These are phyloP conservation scores for Arabidopsis hybrid DNA, from an alignment of 441 rosid genomes.

Conservation along the genomic window DNA sequence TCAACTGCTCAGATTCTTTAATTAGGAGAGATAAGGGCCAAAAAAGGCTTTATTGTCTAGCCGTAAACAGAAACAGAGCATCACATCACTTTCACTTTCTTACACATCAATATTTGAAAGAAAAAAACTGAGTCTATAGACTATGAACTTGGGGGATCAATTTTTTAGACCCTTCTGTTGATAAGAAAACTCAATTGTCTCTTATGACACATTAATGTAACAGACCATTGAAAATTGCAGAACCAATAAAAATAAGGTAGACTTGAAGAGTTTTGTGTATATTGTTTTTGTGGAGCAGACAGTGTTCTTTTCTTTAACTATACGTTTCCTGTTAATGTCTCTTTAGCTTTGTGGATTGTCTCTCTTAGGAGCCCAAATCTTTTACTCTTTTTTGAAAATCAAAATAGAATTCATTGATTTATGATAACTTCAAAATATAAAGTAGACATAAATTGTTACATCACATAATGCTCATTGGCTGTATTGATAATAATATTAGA, in stretches of 20 bases:
- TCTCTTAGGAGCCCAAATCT: constrained; percentile 41
- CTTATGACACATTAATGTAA: constrained; percentile 37
- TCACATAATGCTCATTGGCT: constrained; percentile 42
- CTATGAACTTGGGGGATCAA: constrained; percentile 36
- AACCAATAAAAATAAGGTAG: constrained; percentile 26
- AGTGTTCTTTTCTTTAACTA: constrained; percentile 44
- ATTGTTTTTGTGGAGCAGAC: constrained; percentile 48
- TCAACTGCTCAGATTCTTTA: constrained; percentile 41
- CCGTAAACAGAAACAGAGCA: constrained; percentile 45
- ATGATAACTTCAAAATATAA: background rate
- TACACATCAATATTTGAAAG: constrained; percentile 42
- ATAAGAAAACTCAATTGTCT: constrained; percentile 43
- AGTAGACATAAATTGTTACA: constrained; percentile 37
- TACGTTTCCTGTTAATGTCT: constrained; percentile 47
- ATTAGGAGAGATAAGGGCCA: constrained; percentile 41
- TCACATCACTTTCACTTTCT: constrained; percentile 47
- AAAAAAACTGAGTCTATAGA: constrained; percentile 30
- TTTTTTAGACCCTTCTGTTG: constrained; percentile 39
- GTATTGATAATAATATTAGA: constrained; percentile 28
- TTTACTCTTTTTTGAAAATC: background rate
- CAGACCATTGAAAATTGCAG: constrained; percentile 35
- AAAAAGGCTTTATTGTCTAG: constrained; percentile 41
- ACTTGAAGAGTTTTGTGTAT: constrained; percentile 34
- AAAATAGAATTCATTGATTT: constrained; percentile 20
- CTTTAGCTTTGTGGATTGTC: constrained; percentile 44